A percentile compares a stretch with the other conserved stretches of the same genome.
Evolutionary conservation across 2,329 filamentous ascomycete species (phyloP).

Genomic region (Neopestalotiopsis sp.): DNA sequence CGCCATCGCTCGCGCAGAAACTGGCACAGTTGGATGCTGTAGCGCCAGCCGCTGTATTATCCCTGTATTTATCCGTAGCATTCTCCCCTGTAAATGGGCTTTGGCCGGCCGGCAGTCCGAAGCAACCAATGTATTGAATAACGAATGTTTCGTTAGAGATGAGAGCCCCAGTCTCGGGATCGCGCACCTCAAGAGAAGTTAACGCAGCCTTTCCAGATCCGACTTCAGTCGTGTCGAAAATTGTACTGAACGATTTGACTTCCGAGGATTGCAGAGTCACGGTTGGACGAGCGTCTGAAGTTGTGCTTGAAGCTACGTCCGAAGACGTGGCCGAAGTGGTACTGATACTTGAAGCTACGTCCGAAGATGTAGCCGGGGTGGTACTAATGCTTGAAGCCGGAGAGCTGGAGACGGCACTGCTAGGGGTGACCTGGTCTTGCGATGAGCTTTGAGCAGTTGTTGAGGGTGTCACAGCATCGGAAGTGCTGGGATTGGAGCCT

Average conservation of each 20-base stretch:
- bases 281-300: background rate
- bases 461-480: background rate
- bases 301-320: background rate
- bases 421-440: background rate
- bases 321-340: background rate
- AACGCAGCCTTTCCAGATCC: background rate
- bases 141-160: background rate
- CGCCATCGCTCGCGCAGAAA: constrained; percentile 5
- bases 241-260: background rate
- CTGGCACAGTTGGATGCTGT: background rate
- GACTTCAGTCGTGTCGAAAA: background rate
- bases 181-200: background rate
- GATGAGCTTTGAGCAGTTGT: too few relatives aligned
- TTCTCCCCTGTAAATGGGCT: background rate
- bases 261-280: background rate
- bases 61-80: constrained; percentile 6
- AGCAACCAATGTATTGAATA: constrained; percentile 8
- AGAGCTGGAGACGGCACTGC: background rate
- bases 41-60: background rate
- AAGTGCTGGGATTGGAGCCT: background rate
- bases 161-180: background rate
- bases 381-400: background rate
- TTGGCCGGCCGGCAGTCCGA: background rate
- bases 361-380: background rate
- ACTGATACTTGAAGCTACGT: background rate